Evolutionary conservation across 2,329 filamentous ascomycete genomes (phyloP), one percentile per base, ranked within the genome.

Genomic region (Colletotrichum noveboracense): DNA sequence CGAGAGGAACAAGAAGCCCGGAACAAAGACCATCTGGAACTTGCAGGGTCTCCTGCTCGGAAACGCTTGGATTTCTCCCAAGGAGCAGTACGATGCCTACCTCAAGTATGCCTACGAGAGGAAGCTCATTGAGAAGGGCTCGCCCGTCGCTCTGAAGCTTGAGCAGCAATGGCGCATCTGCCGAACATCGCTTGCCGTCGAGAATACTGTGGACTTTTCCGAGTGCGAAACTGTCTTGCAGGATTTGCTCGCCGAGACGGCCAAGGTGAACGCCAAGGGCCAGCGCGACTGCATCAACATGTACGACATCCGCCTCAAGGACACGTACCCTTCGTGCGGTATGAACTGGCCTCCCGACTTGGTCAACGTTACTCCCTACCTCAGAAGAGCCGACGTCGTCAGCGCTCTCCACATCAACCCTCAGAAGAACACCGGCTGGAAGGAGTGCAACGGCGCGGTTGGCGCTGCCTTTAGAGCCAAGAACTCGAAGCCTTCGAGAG

Each of bases 341-440:
- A 98, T 98, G 96, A 96, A 96, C 86, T 99, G 97, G 97, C 97
- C 97, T 36, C 94, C 96, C 78, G 97, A 99, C 85, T 88, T 99
- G 81, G 85, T 85, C 62, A 83, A 90, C 66, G 91, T 99, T 26
- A 95, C 92, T 7, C 95, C 96, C 0, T 99, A 98, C 84, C 91
- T 99, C 68, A 94, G 95, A 74, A 93, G 93, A 72, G 81, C 88
- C n/a, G 95, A 98, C 64, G 97, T 99, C 16, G 88, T 91, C 30
- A 81, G 88, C 6, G 97, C 97, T 1, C 88, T 99, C 43, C 94
- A 99, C 83, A 91, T 99, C 84, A 94, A 95, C 81, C 82, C 89
- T 0, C 94, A 94, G 79, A 98, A 97, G 83, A 93, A 91, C 78
- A 94, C 94, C 0, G 97, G 97, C 26, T 99, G 97, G 97, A 89